Percentiles rank a stretch among this genome's conserved stretches.
phyloP scores from a whole-genome alignment of 495 filamentous ascomycete genomes.

The Amphirosellinia nigrospora region DNA sequence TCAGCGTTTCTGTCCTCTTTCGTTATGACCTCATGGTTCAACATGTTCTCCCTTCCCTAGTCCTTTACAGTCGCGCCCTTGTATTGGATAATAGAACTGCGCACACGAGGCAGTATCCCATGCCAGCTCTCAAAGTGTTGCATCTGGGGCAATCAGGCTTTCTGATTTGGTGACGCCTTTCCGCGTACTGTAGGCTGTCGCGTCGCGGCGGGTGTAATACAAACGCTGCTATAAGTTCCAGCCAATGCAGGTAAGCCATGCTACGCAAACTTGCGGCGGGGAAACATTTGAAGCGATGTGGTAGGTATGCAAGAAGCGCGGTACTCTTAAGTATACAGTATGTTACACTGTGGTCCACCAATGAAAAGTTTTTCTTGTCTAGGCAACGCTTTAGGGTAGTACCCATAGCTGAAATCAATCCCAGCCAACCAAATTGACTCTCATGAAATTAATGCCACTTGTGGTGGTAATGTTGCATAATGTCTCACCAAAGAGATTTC shows the following conservation, averaged over 20 bases:
- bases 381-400: neutral
- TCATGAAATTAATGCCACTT: too few relatives aligned
- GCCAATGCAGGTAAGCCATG: slow-evolving; percentile 21
- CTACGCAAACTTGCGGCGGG: slow-evolving; percentile 10
- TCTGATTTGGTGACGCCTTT: neutral
- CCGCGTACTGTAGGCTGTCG: neutral
- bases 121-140: slow-evolving; percentile 3
- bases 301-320: neutral
- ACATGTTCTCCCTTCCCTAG: neutral
- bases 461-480: neutral
- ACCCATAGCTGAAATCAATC: neutral
- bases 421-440: neutral
- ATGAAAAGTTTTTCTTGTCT: slow-evolving; percentile 7
- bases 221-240: slow-evolving; percentile 20
- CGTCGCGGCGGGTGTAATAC: slow-evolving; percentile 16
- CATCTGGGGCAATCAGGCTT: neutral
- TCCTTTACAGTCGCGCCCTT: neutral
- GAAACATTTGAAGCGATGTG: slow-evolving; percentile 9
- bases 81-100: neutral
- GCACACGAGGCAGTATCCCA: neutral
- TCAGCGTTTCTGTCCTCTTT: slow-evolving; percentile 9
- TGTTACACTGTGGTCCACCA: slow-evolving; percentile 4
- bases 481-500: neutral
- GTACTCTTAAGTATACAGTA: slow-evolving; percentile 24
- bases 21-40: neutral